Conservation (phyloP, 2,329 filamentous ascomycete genomes). For the Arthrobotrys sinensis region DNA sequence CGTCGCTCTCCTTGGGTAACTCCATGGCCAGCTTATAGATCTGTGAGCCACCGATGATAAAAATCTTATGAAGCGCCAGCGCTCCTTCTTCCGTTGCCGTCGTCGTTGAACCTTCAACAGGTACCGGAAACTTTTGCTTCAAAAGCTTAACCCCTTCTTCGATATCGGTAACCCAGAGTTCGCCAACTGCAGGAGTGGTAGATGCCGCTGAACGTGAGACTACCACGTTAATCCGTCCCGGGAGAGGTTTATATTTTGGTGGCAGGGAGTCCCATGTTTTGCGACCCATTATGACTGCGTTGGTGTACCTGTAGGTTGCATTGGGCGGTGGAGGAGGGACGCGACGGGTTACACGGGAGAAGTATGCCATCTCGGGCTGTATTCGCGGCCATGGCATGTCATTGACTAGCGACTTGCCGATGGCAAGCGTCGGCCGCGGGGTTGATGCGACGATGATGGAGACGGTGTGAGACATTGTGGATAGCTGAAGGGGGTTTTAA, state of each 20-base stretch:
- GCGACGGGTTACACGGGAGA: slow-evolving; percentile 87
- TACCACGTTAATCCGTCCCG: slow-evolving; percentile 84
- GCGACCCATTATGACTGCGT: slow-evolving; percentile 95
- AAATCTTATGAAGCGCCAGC: slow-evolving; percentile 74
- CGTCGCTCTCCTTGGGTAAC: slow-evolving; percentile 68
- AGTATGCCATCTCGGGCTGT: slow-evolving; percentile 94
- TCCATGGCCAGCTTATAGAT: slow-evolving; percentile 82
- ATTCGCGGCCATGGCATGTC: slow-evolving; percentile 90
- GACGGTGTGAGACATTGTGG: slow-evolving; percentile 72
- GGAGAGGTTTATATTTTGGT: slow-evolving; percentile 81
- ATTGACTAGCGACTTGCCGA: slow-evolving; percentile 78
- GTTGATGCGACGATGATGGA: slow-evolving; percentile 97
- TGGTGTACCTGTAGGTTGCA: slow-evolving; percentile 67
- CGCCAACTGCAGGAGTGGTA: slow-evolving; percentile 58
- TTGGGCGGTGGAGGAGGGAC: slow-evolving; percentile 65
- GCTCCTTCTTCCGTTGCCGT: slow-evolving; percentile 64
- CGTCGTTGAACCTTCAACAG: too few species aligned
- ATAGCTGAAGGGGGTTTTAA: not conserved
- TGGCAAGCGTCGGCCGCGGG: slow-evolving; percentile 81
- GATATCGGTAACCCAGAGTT: slow-evolving; percentile 37
- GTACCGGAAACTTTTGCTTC: slow-evolving; percentile 74
- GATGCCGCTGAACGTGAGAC: slow-evolving; percentile 73
- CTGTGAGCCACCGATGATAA: slow-evolving; percentile 90
- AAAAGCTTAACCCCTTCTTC: slow-evolving; percentile 48
- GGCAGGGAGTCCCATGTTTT: slow-evolving; percentile 97